Evolutionary conservation across 1,284 basidiomycete species (phyloP).

Genomic region (Omphalotus olearius): DNA sequence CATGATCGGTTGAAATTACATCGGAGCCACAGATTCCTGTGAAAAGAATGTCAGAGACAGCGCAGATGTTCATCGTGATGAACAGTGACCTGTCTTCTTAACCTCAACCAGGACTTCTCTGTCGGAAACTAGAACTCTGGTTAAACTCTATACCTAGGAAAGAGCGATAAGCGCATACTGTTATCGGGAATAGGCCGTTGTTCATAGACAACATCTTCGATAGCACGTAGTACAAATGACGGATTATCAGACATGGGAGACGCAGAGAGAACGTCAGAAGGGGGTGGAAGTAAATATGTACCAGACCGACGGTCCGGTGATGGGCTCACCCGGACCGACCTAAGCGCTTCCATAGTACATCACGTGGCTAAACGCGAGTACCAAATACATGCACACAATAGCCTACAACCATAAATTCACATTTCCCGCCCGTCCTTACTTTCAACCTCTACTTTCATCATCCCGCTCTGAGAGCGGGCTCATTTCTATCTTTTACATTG

Average conservation of each 20-base stretch:
- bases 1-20: slow-evolving; percentile 35
- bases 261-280: slow-evolving; percentile 7
- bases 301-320: neutral
- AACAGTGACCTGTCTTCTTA: slow-evolving; percentile 77
- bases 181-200: slow-evolving; percentile 71
- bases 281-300: slow-evolving; percentile 3
- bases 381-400: no score
- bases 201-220: slow-evolving; percentile 75
- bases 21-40: slow-evolving; percentile 88
- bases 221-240: slow-evolving; percentile 74
- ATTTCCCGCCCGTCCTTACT: no score
- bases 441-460: slow-evolving; percentile 5
- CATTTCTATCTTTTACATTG: neutral
- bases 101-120: slow-evolving; percentile 88
- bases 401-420: no score
- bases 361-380: no score
- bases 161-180: slow-evolving; percentile 33
- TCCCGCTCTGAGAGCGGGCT: slow-evolving; percentile 6
- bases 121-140: slow-evolving; percentile 46
- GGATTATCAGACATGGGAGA: slow-evolving; percentile 65
- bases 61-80: slow-evolving; percentile 1
- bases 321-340: neutral
- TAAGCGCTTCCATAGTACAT: slow-evolving; percentile 10
- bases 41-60: slow-evolving; percentile 11
- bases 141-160: slow-evolving; percentile 6